phyloP scores from a whole-genome alignment of 176 grass and related monocot genomes.

The Coix lacrymajobi region DNA sequence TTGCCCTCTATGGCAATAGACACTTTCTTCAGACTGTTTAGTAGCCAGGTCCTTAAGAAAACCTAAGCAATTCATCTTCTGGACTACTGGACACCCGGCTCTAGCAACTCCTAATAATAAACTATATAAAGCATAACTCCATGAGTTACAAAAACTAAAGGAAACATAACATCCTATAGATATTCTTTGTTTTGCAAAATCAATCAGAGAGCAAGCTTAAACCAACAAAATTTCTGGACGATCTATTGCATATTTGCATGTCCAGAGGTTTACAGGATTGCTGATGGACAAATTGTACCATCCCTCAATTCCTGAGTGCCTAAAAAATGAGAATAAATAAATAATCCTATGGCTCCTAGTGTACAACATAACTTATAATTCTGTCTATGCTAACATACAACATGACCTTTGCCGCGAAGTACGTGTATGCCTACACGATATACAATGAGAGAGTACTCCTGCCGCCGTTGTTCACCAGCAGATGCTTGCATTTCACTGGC shows the following conservation, averaged over 20 bases:
- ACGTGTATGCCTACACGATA: not conserved
- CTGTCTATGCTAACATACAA: constrained; percentile 40
- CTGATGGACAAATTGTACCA: not conserved
- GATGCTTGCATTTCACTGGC: not conserved
- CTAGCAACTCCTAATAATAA: not conserved
- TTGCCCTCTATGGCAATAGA: not conserved
- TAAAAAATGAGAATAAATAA: constrained; percentile 28
- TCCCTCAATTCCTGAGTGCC: not conserved
- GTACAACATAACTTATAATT: constrained; percentile 27
- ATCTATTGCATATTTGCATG: constrained; percentile 19
- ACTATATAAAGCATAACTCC: not conserved
- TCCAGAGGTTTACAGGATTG: constrained; percentile 18
- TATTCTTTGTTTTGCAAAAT: not conserved
- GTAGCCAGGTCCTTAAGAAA: not conserved
- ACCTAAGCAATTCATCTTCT: not conserved
- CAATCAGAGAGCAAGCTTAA: not conserved
- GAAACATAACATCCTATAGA: not conserved
- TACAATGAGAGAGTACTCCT: not conserved
- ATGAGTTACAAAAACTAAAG: not conserved
- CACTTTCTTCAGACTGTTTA: not conserved
- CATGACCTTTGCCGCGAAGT: constrained; percentile 11
- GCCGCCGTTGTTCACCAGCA: not conserved
- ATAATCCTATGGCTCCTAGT: constrained; percentile 21
- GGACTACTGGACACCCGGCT: not conserved
- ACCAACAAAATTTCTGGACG: constrained; percentile 23